Evolutionary conservation across 345 rosid species (phyloP), one percentile per base, ranked within the genome.

Genomic region (Garcia nutans): DNA sequence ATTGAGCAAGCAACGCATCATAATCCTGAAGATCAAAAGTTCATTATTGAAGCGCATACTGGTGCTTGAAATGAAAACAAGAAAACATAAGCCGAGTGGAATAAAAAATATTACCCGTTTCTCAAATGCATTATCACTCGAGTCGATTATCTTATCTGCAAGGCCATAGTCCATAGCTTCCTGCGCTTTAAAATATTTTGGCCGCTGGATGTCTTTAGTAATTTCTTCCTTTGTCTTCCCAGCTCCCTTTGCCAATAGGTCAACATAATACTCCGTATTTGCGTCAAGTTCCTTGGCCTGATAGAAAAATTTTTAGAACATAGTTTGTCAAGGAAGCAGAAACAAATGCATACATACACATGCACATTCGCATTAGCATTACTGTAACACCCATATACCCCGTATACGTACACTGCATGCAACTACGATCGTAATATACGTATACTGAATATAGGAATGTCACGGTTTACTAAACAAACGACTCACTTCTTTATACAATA

Each of bases 231-330:
- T 83, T 44, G 97, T 44, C 78, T 89, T 96, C 15, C 98, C 94
- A 1, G 88, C 88, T 76, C 94, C 96, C 80, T 93, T 79, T 17
- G 94, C 88, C 79, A 96, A 72, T 26, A 96, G 85, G 67, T 96
- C 96, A 20, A 92, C 64, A 71, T 87, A 93, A 79, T 79, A 85
- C 11, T 91, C 92, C 0, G 96, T 79, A 77, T 87, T 87, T 67
- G 90, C 88, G 77, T 91, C 93, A 22, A 93, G 88, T 67, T 96
- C 97, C 83, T 88, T 89, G 64, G 94, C 96, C 99, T 93, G 86
- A 71, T 20, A 54, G 23, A 75, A 49, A 50, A 26, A 26, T 49
- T 75, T 9, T 41, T 47, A 24, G 10, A 41, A 20, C 8, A 16
- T 74, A 42, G 72, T 24, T 56, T 9, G 66, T 12, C 61, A 74